Conservation (phyloP, 345 rosid species). For the Draba incana region DNA sequence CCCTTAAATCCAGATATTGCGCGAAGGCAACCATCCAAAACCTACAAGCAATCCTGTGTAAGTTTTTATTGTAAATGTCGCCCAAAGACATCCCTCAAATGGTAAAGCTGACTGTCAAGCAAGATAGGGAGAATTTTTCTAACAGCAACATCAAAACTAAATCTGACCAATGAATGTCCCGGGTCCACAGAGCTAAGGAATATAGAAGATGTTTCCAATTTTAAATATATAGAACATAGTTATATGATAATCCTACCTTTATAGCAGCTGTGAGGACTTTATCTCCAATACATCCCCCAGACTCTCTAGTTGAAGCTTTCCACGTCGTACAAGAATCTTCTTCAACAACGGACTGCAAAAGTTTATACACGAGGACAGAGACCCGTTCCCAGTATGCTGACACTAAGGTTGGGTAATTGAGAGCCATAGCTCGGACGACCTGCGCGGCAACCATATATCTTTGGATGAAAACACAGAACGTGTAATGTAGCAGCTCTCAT, state of each 20-base stretch:
- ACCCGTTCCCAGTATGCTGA: constrained; percentile 65
- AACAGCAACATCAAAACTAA: constrained; percentile 13
- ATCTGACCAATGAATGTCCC: constrained; percentile 24
- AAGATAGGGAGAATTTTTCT: background rate
- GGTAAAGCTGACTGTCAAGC: constrained; percentile 14
- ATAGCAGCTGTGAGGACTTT: constrained; percentile 72
- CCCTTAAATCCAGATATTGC: constrained; percentile 93
- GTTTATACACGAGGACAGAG: constrained; percentile 54
- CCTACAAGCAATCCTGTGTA: constrained; percentile 51
- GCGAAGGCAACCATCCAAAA: constrained; percentile 88
- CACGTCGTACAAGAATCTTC: constrained; percentile 56
- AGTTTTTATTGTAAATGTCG: constrained; percentile 21
- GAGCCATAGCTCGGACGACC: constrained; percentile 84
- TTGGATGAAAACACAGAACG: constrained; percentile 24
- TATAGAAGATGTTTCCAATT: background rate
- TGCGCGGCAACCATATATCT: constrained; percentile 43
- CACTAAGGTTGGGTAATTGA: constrained; percentile 73
- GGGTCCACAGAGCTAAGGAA: constrained; percentile 23
- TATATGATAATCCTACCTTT: constrained; percentile 54
- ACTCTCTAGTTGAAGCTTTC: constrained; percentile 57
- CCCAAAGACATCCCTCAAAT: constrained; percentile 23
- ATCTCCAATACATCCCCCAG: constrained; percentile 62
- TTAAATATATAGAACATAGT: constrained; percentile 12
- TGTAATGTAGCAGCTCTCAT: constrained; percentile 23
- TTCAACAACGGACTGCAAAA: constrained; percentile 48